Evolutionary conservation across 441 rosid species (phyloP).

Genomic region (Lepidium campestre): DNA sequence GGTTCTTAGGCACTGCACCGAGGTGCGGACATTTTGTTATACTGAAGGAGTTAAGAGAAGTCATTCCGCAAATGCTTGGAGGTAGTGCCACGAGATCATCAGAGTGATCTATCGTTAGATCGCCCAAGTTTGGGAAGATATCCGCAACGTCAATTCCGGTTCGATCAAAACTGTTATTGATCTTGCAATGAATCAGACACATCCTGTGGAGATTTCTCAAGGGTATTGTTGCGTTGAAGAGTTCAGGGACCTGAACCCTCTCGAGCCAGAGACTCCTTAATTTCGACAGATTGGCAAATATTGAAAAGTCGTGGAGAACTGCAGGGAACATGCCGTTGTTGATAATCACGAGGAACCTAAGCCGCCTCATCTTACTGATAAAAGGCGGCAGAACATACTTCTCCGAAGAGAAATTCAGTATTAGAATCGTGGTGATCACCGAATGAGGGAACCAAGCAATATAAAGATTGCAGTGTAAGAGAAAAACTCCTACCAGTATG

Average conservation of each 20-base stretch:
- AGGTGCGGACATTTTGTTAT: constrained; percentile 80
- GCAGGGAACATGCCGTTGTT: constrained; percentile 53
- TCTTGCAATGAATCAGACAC: constrained; percentile 68
- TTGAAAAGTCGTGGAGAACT: constrained; percentile 47
- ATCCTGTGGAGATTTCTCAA: constrained; percentile 49
- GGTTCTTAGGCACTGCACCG: constrained; percentile 39
- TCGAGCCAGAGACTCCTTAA: constrained; percentile 83
- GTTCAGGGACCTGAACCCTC: constrained; percentile 51
- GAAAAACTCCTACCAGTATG: constrained; percentile 52
- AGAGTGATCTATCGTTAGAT: constrained; percentile 73
- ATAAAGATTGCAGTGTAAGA: not conserved
- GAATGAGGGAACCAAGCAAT: not conserved
- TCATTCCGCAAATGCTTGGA: constrained; percentile 43
- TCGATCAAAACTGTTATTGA: constrained; percentile 52
- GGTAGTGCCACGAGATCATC: constrained; percentile 66
- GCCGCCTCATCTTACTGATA: constrained; percentile 57
- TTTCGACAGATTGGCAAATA: constrained; percentile 41
- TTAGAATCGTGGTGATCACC: constrained; percentile 36
- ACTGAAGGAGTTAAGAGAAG: constrained; percentile 51
- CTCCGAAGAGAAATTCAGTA: constrained; percentile 56
- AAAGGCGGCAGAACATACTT: constrained; percentile 75
- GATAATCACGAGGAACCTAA: constrained; percentile 62
- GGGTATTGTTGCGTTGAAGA: constrained; percentile 38
- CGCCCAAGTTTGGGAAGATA: constrained; percentile 54
- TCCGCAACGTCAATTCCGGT: constrained; percentile 41